phyloP scores from a whole-genome alignment of 2,329 filamentous ascomycete species.

The Stachybotrys chlorohalonatus region DNA sequence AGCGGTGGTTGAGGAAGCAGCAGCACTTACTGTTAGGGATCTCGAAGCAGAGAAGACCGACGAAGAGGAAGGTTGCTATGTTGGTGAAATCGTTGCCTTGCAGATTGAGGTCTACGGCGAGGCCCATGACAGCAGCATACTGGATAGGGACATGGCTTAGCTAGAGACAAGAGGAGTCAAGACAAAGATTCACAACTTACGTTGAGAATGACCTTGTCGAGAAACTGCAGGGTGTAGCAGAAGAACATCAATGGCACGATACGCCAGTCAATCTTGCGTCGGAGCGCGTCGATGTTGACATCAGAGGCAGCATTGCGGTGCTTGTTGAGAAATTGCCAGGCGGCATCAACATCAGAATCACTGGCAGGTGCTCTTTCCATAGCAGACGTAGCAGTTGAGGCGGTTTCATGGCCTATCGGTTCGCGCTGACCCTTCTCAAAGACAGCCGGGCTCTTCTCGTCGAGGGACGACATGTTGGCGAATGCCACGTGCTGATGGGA shows the following conservation, averaged over 20 bases:
- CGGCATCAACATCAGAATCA: conserved; percentile 27
- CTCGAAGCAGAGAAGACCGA: conserved; percentile 50
- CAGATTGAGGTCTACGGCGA: conserved; percentile 43
- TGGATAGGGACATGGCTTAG: conserved; percentile 13
- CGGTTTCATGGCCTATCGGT: too few relatives aligned
- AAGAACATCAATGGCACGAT: conserved; percentile 54
- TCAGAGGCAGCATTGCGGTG: conserved; percentile 28
- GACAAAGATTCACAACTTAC: conserved; percentile 24
- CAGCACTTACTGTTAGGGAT: conserved; percentile 43
- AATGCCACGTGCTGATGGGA: neutral
- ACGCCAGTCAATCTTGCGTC: conserved; percentile 47
- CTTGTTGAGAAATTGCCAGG: conserved; percentile 35
- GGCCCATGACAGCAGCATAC: conserved; percentile 59
- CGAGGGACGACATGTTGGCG: neutral
- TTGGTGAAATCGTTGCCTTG: conserved; percentile 53
- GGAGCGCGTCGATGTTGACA: conserved; percentile 34
- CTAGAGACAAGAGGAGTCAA: neutral
- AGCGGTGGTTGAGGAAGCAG: too few relatives aligned
- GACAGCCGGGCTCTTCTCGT: neutral
- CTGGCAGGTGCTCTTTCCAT: neutral
- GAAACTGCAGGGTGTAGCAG: conserved; percentile 53
- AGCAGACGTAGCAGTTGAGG: neutral
- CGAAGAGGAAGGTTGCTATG: conserved; percentile 53
- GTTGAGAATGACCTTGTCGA: conserved; percentile 57
- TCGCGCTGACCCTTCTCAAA: neutral